Evolutionary conservation across 306 rosid species (phyloP), one percentile per base, ranked within the genome.

Genomic region (Prunus armeniaca): DNA sequence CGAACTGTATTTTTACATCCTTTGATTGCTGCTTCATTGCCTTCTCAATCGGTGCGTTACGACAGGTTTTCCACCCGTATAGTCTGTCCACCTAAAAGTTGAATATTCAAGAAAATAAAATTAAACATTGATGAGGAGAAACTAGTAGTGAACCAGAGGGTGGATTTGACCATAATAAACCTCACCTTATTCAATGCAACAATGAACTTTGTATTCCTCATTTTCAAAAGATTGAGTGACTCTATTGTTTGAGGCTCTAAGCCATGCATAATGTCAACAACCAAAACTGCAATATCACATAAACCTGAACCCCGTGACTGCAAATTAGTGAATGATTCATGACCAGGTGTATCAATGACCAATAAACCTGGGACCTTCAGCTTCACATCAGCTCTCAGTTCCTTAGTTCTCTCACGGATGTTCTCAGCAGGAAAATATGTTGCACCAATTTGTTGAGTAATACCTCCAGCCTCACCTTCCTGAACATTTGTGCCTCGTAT

Each of bases 401-500:
- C 97, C 80, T 85, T 95, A 2, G 99, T 95, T 83, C 99, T 89
- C 27, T 95, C 97, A 46, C 97, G 96, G 41, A 95, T 95, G 79
- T 91, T 95, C 76, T 83, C 92, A 5, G 97, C 97, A 76, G 97
- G 97, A 80, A 95, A 92, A 85, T 88, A 92, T 25, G 99, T 95
- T 12, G 97, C 99, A 30, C 99, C 99, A 83, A 95, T 95, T 84
- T 95, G 99, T 77, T 95, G 97, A 22, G 99, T 92, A 80, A 95
- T 95, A 67, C 99, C 99, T 56, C 97, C 97, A 19, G 99, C 97
- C 86, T 95, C 97, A 61, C 99, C 99, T 81, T 91, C 99, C 83
- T 92, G 97, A 76, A 95, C 99, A 82, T 92, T 92, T 67, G 97
- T 95, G 56, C 97, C 93, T 77, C 97, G 89, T 73, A 95, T 92